Evolutionary conservation across 352 stramenopile genomes (phyloP), one percentile per base, ranked within the genome.

Genomic region (Phytophthora ramorum): DNA sequence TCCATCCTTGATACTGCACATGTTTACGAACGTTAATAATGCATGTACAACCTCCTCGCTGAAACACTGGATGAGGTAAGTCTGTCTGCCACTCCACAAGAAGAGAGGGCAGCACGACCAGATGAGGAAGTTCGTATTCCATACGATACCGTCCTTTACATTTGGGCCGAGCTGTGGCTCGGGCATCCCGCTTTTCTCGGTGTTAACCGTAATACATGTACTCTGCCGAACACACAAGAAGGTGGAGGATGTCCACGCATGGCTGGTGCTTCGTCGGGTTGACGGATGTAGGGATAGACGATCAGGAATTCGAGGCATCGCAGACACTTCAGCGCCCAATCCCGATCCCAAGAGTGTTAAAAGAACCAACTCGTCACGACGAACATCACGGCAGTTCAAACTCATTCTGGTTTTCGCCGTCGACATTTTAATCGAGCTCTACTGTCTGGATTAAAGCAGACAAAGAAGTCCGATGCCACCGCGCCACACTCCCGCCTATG

Each of bases 401-500:
- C 41, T 47, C 60, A 69, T 52, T 69, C 45, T 37, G 53, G 8
- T 52, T 47, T 69, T 69, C 45, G 30, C 60, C 44, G 35, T 30
- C 13, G 43, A 46, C 46, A 40, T 26, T 26, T 37, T 22, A 55
- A n/a, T 41, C 35, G 14, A 38, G n/a, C n/a, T n/a, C 24, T 28
- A 28, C 30, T 22, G 28, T 16, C 41, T 41, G 30, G 30, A 16
- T 16, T 14, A 35, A 38, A 13, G 30, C n/a, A 44, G 9, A 2
- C 44, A 22, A 28, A 45, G 16, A 45, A 48, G 20, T 17, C 22
- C 37, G 30, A 66, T 66, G 58, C 12, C 12, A 58, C 10, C 22
- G 30, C 24, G 12, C 28, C 28, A 6, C 34, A 38, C 12, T 7
- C 38, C 16, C 26, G 24, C 28, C 32, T 34, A 19, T 20, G 41